Conservation (phyloP, 805 yeast species). For the Candida loeiensis region DNA sequence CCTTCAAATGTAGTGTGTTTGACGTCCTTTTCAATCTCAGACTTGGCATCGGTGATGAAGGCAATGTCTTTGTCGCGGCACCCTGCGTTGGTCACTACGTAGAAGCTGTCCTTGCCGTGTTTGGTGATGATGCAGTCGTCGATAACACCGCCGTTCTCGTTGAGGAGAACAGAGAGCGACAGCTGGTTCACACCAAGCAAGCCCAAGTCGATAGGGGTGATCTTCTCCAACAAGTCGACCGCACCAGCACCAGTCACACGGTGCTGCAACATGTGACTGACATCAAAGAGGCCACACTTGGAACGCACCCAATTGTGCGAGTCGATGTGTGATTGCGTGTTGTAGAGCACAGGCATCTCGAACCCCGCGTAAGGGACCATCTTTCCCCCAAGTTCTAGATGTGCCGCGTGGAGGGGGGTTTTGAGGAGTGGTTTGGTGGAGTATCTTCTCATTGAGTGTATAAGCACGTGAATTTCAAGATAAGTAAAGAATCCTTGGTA, state of each 20-base stretch:
- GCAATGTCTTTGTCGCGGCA: conserved; percentile 77
- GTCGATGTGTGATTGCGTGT: conserved; percentile 81
- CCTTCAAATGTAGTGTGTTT: conserved; percentile 54
- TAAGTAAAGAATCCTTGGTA: no score
- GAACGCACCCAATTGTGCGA: conserved; percentile 93
- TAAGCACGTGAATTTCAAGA: background rate
- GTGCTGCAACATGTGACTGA: conserved; percentile 97
- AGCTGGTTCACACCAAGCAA: conserved; percentile 54
- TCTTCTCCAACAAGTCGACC: conserved; percentile 61
- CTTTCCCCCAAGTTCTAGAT: conserved; percentile 74
- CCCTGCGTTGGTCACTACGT: conserved; percentile 95
- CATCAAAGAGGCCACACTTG: conserved; percentile 90
- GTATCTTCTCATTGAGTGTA: conserved; percentile 23
- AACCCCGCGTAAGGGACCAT: conserved; percentile 98
- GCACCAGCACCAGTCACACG: conserved; percentile 67
- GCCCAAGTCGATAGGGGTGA: conserved; percentile 87
- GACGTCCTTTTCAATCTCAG: conserved; percentile 30
- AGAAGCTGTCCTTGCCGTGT: conserved; percentile 69
- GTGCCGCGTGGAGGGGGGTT: conserved; percentile 83
- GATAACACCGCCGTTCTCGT: conserved; percentile 74
- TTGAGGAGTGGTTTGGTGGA: conserved; percentile 38
- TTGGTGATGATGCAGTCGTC: conserved; percentile 92
- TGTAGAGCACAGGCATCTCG: conserved; percentile 88
- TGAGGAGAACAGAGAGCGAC: conserved; percentile 73
- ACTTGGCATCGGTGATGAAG: conserved; percentile 56